Evolutionary conservation across 768 basidiomycete genomes (phyloP).

Genomic region (Lactarius sanguifluus): DNA sequence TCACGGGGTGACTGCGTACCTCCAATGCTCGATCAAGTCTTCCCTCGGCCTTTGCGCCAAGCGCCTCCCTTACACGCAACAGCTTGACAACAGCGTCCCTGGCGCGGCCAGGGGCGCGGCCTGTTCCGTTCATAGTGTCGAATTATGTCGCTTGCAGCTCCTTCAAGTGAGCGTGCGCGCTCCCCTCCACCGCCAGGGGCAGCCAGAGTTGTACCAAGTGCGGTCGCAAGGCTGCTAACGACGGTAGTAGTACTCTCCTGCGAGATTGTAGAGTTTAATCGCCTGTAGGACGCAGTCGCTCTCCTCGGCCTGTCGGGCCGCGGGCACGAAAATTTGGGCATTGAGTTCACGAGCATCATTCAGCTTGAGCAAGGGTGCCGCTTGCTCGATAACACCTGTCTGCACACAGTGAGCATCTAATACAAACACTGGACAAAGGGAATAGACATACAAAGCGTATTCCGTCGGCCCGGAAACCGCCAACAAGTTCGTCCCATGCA

Average conservation of each 20-base stretch:
- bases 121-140: slow-evolving; percentile 78
- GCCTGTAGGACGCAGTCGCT: slow-evolving; percentile 87
- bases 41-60: slow-evolving; percentile 70
- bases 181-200: slow-evolving; percentile 58
- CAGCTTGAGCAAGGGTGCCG: slow-evolving; percentile 73
- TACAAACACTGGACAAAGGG: background rate
- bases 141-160: slow-evolving; percentile 75
- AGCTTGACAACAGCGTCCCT: slow-evolving; percentile 73
- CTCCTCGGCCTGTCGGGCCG: slow-evolving; percentile 78
- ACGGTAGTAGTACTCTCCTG: slow-evolving; percentile 89
- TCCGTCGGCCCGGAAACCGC: slow-evolving; percentile 88
- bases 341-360: slow-evolving; percentile 67
- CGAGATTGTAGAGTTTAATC: slow-evolving; percentile 94
- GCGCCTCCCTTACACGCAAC: slow-evolving; percentile 77
- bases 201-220: slow-evolving; percentile 79
- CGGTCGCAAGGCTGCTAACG: slow-evolving; percentile 80
- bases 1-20: slow-evolving; percentile 47
- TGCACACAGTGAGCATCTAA: slow-evolving; percentile 35
- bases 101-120: slow-evolving; percentile 67
- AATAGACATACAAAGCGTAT: slow-evolving; percentile 71
- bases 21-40: slow-evolving; percentile 77
- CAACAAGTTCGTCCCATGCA: slow-evolving; percentile 91
- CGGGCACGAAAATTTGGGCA: slow-evolving; percentile 76
- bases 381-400: slow-evolving; percentile 88
- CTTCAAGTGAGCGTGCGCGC: slow-evolving; percentile 66